Base-by-base conservation (phyloP, 2,329 filamentous ascomycete species). In the Lachnellula hyalina region DNA sequence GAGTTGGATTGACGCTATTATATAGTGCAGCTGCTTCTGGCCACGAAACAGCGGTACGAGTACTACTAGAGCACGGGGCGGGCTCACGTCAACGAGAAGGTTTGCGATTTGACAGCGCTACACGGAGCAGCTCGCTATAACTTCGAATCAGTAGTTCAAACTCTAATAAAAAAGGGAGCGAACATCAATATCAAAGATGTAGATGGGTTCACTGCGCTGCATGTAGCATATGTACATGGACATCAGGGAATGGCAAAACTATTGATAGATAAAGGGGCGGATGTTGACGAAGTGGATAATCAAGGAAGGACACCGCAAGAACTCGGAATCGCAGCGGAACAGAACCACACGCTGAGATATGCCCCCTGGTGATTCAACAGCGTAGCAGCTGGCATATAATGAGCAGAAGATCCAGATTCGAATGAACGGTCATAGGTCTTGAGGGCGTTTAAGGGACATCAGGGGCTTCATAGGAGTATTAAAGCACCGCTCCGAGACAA, bases 251-350 rank as follows among this genome's bases (percentile, higher is more conserved):
- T 58, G 6, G 32, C 58, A 14, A 25, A 53, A 32, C 5, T 54
- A 9, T 35, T 58, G n/a, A n/a, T 58, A 14, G 49, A 52, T 32
- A 32, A 60, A 38, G 52, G 52, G 9, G 56, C 56, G 17, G 47
- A 57, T 49, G 34, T 63, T n/a, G 49, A 57, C 35, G 38, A 49
- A 25, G 57, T 53, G 38, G 52, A 56, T 28, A 41, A 55, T 71
- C 80, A 51, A 45, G 52, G 36, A 23, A n/a, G 17, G 44, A 40
- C 51, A n/a, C 34, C 51, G 15, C 35, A 52, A 44, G 41, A 44
- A 19, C 17, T 15, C 36, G 36, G 14, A 9, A 32, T 32, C 28
- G 7, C 8, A 6, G 5, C 25, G 25, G 6, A 25, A 25, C 25
- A 25, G 4, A 25, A 7, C 6, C 25, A 4, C 25, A 7, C 4